Evolutionary conservation across 495 filamentous ascomycete species (phyloP).

Genomic region (Podospora tetraspora): DNA sequence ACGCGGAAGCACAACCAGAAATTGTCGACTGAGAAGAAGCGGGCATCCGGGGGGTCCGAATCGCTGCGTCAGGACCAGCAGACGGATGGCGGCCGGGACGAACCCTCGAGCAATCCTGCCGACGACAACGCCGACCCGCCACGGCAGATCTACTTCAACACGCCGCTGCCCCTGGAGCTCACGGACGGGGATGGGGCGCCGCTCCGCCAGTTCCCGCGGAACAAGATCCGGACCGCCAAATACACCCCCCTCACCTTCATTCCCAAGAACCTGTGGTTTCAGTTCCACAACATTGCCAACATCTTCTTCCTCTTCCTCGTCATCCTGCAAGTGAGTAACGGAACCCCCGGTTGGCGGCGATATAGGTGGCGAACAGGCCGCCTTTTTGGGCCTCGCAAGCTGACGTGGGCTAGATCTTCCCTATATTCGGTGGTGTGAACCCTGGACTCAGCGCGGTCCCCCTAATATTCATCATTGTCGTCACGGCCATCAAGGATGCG

Average conservation of each 20-base stretch:
- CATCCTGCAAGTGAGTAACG: constrained; percentile 75
- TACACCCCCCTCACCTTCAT: constrained; percentile 94
- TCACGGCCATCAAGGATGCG: constrained; percentile 93
- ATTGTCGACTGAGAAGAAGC: constrained; percentile 64
- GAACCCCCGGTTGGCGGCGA: background rate
- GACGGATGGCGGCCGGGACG: constrained; percentile 33
- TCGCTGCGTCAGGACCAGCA: constrained; percentile 41
- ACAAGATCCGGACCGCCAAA: constrained; percentile 97
- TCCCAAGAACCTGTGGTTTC: constrained; percentile 95
- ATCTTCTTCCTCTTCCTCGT: constrained; percentile 97
- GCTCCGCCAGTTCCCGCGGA: constrained; percentile 64
- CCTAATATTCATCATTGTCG: constrained; percentile 86
- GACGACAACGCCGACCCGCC: constrained; percentile 33
- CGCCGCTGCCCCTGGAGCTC: constrained; percentile 69
- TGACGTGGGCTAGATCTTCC: constrained; percentile 67
- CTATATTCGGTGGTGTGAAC: constrained; percentile 89
- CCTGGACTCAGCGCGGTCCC: constrained; percentile 87
- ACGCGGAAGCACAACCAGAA: constrained; percentile 65
- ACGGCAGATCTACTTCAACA: constrained; percentile 73
- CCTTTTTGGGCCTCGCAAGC: background rate
- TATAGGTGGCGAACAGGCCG: background rate
- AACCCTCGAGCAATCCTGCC: constrained; percentile 32
- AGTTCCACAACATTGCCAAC: constrained; percentile 98
- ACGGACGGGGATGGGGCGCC: constrained; percentile 80
- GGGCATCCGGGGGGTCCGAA: constrained; percentile 52